A percentile compares a stretch with the other conserved stretches of the same genome.
These are phyloP conservation scores for Myriangium duriaei DNA, from an alignment of 2,329 filamentous ascomycete genomes.

Conservation along the genomic window DNA sequence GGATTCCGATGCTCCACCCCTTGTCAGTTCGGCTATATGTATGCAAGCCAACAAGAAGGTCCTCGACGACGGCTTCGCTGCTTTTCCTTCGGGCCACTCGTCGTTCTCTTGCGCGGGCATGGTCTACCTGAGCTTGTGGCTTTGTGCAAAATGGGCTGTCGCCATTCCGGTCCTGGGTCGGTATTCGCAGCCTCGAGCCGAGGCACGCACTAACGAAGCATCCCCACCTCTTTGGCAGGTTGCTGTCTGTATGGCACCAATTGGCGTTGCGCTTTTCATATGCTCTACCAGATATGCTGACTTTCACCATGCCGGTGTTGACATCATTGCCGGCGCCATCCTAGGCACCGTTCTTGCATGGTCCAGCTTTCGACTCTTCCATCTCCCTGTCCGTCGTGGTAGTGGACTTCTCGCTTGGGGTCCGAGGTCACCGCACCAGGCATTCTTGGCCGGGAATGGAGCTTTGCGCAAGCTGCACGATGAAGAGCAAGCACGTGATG, in stretches of 20 bases:
- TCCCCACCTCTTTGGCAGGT: not conserved
- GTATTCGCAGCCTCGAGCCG: constrained; percentile 18
- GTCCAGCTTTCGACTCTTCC: constrained; percentile 73
- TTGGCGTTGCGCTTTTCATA: constrained; percentile 60
- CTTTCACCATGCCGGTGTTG: constrained; percentile 84
- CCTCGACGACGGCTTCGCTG: constrained; percentile 73
- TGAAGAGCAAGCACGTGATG: not conserved
- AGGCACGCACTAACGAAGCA: not conserved
- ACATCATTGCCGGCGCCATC: constrained; percentile 72
- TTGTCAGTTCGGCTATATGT: constrained; percentile 78
- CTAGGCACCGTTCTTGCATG: constrained; percentile 62
- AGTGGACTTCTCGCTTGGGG: not conserved
- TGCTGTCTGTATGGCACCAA: not conserved
- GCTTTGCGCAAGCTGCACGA: not conserved
- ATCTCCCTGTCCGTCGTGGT: constrained; percentile 45
- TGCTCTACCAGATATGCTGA: constrained; percentile 74
- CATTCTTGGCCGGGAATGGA: not conserved
- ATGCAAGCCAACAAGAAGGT: constrained; percentile 46
- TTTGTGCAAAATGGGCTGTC: constrained; percentile 70
- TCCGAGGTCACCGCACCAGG: not conserved
- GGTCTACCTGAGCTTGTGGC: constrained; percentile 76
- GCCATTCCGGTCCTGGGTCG: constrained; percentile 54
- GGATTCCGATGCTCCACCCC: constrained; percentile 11
- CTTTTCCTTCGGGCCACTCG: constrained; percentile 67
- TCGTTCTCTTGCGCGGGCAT: constrained; percentile 66